Base-by-base conservation (phyloP, 306 rosid species). In the Cucumis hystrix region DNA sequence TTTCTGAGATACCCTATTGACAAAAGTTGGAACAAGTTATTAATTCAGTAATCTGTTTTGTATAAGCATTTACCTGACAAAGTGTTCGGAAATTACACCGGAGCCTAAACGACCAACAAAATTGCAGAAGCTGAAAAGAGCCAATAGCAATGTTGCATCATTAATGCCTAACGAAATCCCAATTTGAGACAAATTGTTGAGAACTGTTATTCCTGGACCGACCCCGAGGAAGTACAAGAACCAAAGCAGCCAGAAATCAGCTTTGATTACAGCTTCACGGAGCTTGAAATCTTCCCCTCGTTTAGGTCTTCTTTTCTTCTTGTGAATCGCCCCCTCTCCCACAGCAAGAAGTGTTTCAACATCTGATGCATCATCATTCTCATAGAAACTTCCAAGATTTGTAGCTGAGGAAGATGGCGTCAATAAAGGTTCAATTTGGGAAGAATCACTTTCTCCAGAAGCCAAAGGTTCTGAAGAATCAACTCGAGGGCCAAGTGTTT, bases 181-280 rank as follows among this genome's bases (percentile, higher is more conserved):
- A 83, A 91, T 93, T 81, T 91, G 98, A 82, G 93, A 91, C 84
- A 93, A 79, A 81, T 93, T 93, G 77, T 93, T 93, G 67, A 93
- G 92, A 72, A 90, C 90, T 1, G 98, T 91, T 45, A 93, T 80
- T 58, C 98, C 97, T 0, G 97, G 61, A 57, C 97, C 96, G 52
- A 85, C 92, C 49, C 90, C 97, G 13, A 93, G 80, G 82, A 90
- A 91, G 77, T 85, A 91, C 67, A 83, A 74, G 86, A 87, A 77
- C 96, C 97, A 91, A 76, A 90, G 92, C 79, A 93, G 87, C 98
- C 98, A 93, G 79, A 93, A 93, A 83, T 93, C 98, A 54, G 96
- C 96, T 86, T 91, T 93, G 79, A 90, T n/a, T 9, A 93, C 21
- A 20, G 88, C 97, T 80, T 93, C 92, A 6, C 57, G 77, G 61